These are phyloP conservation scores for Candida sanyaensis DNA, from an alignment of 1,139 yeast species.

Conservation along the genomic window DNA sequence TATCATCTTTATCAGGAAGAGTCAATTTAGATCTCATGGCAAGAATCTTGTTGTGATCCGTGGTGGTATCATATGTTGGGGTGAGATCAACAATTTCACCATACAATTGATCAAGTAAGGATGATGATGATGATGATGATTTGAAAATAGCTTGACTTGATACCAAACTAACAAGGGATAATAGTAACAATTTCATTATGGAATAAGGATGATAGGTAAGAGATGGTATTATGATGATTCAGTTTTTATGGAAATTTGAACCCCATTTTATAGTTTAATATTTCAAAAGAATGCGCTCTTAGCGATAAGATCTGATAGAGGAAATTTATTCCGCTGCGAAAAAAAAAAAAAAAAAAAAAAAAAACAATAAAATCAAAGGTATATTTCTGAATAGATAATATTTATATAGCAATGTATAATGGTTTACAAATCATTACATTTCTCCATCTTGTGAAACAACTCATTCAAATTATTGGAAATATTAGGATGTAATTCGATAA, in stretches of 20 bases:
- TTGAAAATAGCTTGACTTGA: not conserved
- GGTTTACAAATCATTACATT: slow-evolving; percentile 2
- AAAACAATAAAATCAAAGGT: not conserved
- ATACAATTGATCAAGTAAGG: slow-evolving; percentile 15
- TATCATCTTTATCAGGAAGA: slow-evolving; percentile 40
- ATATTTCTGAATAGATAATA: not conserved
- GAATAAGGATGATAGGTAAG: not conserved
- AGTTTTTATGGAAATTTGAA: not conserved
- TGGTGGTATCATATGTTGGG: not conserved
- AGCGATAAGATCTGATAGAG: not conserved
- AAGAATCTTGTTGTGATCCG: not conserved
- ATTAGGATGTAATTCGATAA: not conserved
- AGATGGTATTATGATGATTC: no score
- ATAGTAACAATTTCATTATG: not conserved
- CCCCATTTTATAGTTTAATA: not conserved
- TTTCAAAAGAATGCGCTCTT: not conserved
- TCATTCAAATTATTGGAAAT: not conserved
- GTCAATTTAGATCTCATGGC: slow-evolving; percentile 22
- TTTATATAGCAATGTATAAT: not conserved
- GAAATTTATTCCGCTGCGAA: not conserved
- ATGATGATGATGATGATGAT: not conserved
- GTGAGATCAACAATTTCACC: slow-evolving; percentile 12
- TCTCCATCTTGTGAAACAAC: slow-evolving; percentile 3
- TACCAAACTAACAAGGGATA: not conserved
- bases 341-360: not conserved